Percentiles rank a stretch among this genome's conserved stretches.
These are phyloP conservation scores for Nepenthes alata DNA, from an alignment of 179 eudicot genomes.

Conservation along the genomic window DNA sequence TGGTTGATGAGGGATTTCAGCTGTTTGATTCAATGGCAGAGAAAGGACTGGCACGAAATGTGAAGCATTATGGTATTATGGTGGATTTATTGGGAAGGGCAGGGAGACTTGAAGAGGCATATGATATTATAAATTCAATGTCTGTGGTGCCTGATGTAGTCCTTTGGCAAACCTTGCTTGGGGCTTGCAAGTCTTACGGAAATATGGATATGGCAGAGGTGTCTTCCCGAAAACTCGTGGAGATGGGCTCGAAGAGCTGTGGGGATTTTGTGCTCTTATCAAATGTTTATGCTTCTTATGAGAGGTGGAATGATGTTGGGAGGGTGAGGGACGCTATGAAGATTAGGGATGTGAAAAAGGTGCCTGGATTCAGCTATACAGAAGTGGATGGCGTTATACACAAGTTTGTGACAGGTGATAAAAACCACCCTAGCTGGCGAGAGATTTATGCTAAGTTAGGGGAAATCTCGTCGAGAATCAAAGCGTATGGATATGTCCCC, in stretches of 20 bases:
- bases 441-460: conserved; percentile 62
- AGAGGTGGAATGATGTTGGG: conserved; percentile 71
- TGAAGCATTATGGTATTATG: conserved; percentile 74
- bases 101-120: conserved; percentile 60
- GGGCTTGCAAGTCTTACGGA: conserved; percentile 67
- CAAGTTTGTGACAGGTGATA: conserved; percentile 63
- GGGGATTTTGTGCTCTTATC: conserved; percentile 75
- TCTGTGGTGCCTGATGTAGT: conserved; percentile 53
- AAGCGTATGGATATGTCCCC: conserved; percentile 52
- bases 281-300: conserved; percentile 51
- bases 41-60: conserved; percentile 34
- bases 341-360: conserved; percentile 45
- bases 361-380: conserved; percentile 75
- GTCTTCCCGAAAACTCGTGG: conserved; percentile 56
- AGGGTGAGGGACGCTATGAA: conserved; percentile 65
- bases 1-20: conserved; percentile 56
- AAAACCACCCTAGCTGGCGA: conserved; percentile 34
- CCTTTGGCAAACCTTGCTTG: conserved; percentile 76
- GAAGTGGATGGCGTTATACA: conserved; percentile 49
- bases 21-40: conserved; percentile 42
- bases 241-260: conserved; percentile 63
- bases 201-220: conserved; percentile 62
- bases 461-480: conserved; percentile 46
- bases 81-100: conserved; percentile 83
- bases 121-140: conserved; percentile 48